Conservation (phyloP, 768 basidiomycete genomes). For the Neoboletus magnificus region DNA sequence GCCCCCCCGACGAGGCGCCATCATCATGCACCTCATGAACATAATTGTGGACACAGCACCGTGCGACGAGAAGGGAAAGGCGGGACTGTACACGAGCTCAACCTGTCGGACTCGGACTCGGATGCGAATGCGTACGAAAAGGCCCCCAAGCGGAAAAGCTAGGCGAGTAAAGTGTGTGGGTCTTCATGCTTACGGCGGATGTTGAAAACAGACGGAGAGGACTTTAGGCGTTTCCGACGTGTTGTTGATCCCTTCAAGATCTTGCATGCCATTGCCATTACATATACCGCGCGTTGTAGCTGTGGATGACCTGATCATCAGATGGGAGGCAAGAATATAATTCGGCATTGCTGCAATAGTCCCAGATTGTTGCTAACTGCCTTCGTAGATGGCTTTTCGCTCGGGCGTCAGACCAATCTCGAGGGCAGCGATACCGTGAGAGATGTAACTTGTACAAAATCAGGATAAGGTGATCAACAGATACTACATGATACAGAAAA, state of each 20-base stretch:
- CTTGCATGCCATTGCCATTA: neutral
- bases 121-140: constrained; percentile 53
- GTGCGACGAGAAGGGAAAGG: constrained; percentile 6
- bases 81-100: constrained; percentile 18
- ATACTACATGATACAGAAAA: neutral
- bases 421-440: no score
- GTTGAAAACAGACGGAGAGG: neutral
- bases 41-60: neutral
- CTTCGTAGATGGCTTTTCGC: neutral
- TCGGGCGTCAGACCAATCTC: neutral
- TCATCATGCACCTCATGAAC: constrained; percentile 6
- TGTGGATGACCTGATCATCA: neutral
- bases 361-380: neutral
- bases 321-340: neutral
- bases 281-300: neutral
- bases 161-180: neutral
- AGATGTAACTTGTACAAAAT: neutral
- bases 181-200: neutral
- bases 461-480: neutral
- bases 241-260: neutral
- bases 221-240: neutral
- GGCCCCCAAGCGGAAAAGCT: constrained; percentile 27
- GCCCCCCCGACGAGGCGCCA: constrained; percentile 10
- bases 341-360: neutral
- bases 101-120: constrained; percentile 13